Base-by-base conservation (phyloP, 306 rosid species). In the Prunus davidiana region DNA sequence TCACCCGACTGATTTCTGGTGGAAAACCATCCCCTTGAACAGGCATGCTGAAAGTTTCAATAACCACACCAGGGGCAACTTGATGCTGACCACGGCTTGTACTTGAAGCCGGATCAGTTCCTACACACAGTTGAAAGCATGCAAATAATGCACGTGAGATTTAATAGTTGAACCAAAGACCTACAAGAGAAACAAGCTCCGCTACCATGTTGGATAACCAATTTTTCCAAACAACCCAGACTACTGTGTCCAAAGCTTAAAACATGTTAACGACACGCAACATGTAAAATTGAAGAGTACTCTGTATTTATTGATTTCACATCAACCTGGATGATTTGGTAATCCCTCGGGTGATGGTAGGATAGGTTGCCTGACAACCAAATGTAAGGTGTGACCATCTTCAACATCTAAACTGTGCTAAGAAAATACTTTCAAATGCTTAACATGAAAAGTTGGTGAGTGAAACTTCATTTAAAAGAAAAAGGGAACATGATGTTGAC, bases 301-400 rank as follows among this genome's bases (percentile, higher is more conserved):
- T 73, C 2, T 13, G 6, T 2, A 65, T 18, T 38, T 27, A 62
- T 74, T 25, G 2, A 12, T 30, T 34, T n/a, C 18, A 12, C 27
- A 74, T 47, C 69, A 84, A 96, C 99, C 99, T 91, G 93, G 78
- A 84, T 83, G 81, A 89, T 76, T 76, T 64, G 79, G 78, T 73
- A 87, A 81, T 67, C 86, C 86, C 82, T 90, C 98, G 5, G 88
- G 65, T 24, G 87, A 86, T 57, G 85, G 82, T 54, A 89, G 86
- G 80, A 84, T 67, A 66, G 98, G 94, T 64, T 96, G 97, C 86
- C 99, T 89, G 74, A 82, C 90, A 82, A 96, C 97, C 91, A 96
- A 34, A 86, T 93, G 99, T 85, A 96, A 89, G 83, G 99, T 96
- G 80, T 96, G 98, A 76, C 99, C 99, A 82, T 96, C 99, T 84